Evolutionary conservation across 1,284 basidiomycete species (phyloP).

Genomic region (Sanghuangporus baumii): DNA sequence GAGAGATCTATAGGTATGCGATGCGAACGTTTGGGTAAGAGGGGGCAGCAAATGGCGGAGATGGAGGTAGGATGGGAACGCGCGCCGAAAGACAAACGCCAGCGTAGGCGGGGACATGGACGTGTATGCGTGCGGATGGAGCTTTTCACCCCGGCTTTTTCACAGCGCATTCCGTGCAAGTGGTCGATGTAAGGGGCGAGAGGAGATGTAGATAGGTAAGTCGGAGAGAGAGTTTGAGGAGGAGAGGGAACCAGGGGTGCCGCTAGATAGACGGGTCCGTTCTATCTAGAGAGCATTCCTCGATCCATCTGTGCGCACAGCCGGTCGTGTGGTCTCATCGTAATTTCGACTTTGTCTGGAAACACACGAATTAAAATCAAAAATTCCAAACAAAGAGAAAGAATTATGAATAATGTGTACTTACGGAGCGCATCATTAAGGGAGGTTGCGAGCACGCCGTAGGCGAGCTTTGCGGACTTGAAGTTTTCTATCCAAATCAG

Average conservation of each 20-base stretch:
- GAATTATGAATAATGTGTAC: background rate
- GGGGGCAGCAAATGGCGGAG: too few species aligned
- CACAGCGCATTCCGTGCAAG: too few species aligned
- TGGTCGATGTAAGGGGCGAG: background rate
- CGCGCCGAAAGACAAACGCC: too few species aligned
- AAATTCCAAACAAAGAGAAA: too few species aligned
- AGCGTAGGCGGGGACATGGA: too few species aligned
- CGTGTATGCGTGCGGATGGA: too few species aligned
- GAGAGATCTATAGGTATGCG: too few species aligned
- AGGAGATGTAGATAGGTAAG: too few species aligned
- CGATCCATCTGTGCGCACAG: background rate
- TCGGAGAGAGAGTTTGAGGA: background rate
- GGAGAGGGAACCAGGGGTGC: background rate
- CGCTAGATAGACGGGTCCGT: background rate
- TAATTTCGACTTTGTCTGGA: slow-evolving; percentile 6
- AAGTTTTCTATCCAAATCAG: background rate
- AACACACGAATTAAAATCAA: background rate
- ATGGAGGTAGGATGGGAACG: too few species aligned
- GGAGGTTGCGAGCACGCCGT: slow-evolving; percentile 6
- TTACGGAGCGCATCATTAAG: slow-evolving; percentile 15
- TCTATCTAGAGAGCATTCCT: background rate
- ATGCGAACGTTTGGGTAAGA: too few species aligned
- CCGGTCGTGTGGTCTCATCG: background rate
- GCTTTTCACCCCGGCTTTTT: too few species aligned
- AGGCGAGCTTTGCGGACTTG: background rate